Evolutionary conservation across 1,284 basidiomycete species (phyloP).

Genomic region (Anthracocystis setariae): DNA sequence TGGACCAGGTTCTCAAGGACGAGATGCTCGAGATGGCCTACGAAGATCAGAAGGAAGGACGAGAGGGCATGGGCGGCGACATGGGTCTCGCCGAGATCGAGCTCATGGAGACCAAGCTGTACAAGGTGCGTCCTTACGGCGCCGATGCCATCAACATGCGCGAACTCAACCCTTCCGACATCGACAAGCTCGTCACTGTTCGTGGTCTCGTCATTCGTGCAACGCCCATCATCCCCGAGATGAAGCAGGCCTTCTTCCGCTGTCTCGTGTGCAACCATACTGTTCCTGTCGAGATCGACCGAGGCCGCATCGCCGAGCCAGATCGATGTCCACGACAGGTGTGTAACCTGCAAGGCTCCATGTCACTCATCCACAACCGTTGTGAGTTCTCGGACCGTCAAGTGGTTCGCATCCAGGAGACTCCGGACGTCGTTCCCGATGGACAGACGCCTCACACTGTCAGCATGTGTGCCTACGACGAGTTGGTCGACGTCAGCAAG

Average conservation of each 20-base stretch:
- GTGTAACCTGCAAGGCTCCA: conserved; percentile 85
- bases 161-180: conserved; percentile 65
- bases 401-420: conserved; percentile 93
- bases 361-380: conserved; percentile 95
- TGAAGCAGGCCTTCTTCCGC: conserved; percentile 97
- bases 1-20: conserved; percentile 95
- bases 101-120: conserved; percentile 73
- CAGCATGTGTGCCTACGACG: conserved; percentile 93
- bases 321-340: conserved; percentile 89
- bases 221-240: conserved; percentile 97
- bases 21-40: conserved; percentile 69
- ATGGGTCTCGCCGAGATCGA: conserved; percentile 71
- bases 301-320: conserved; percentile 94
- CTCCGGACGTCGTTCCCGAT: conserved; percentile 95
- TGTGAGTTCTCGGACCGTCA: conserved; percentile 95
- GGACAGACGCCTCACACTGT: conserved; percentile 98
- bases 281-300: conserved; percentile 91
- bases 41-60: conserved; percentile 76
- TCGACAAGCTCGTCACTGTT: conserved; percentile 82
- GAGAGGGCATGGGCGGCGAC: conserved; percentile 76
- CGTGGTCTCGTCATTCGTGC: conserved; percentile 97
- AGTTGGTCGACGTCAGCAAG: conserved; percentile 92
- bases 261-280: conserved; percentile 96
- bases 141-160: conserved; percentile 72
- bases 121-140: conserved; percentile 91